phyloP scores from a whole-genome alignment of 495 filamentous ascomycete species.

The Baudoinia panamericana region DNA sequence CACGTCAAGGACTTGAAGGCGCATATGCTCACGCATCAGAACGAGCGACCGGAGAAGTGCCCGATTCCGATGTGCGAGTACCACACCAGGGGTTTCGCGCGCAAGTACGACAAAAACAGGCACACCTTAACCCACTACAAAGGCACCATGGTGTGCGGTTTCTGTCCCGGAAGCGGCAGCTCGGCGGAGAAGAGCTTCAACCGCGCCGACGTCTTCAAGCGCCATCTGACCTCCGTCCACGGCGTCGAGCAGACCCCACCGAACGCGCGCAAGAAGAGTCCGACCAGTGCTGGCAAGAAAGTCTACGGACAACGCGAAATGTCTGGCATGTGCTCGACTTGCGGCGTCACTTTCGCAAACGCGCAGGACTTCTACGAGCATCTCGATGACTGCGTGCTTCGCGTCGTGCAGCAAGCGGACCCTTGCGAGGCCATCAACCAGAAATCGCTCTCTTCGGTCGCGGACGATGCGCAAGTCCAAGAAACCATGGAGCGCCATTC shows the following conservation, averaged over 20 bases:
- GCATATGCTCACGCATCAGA: constrained; percentile 92
- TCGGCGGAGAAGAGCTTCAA: constrained; percentile 97
- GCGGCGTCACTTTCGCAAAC: constrained; percentile 76
- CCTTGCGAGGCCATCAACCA: constrained; percentile 95
- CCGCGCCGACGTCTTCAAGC: constrained; percentile 95
- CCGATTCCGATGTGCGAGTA: constrained; percentile 91
- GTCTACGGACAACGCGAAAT: not conserved
- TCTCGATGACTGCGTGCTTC: constrained; percentile 94
- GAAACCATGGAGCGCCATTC: constrained; percentile 74
- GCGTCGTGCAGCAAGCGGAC: constrained; percentile 94
- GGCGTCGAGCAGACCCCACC: constrained; percentile 91
- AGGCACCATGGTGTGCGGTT: constrained; percentile 97
- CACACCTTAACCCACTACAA: constrained; percentile 98
- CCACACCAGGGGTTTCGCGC: constrained; percentile 85
- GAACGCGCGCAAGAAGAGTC: constrained; percentile 81
- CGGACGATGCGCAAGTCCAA: constrained; percentile 66
- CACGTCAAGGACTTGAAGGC: constrained; percentile 92
- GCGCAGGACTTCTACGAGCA: constrained; percentile 99
- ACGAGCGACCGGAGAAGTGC: constrained; percentile 90
- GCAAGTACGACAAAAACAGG: constrained; percentile 98
- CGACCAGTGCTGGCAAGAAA: constrained; percentile 32
- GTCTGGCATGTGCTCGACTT: constrained; percentile 91
- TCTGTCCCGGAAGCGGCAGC: constrained; percentile 86
- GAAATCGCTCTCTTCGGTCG: constrained; percentile 64
- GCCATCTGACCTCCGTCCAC: constrained; percentile 87